Conservation (phyloP, 306 rosid genomes). For the Vigna radiata region DNA sequence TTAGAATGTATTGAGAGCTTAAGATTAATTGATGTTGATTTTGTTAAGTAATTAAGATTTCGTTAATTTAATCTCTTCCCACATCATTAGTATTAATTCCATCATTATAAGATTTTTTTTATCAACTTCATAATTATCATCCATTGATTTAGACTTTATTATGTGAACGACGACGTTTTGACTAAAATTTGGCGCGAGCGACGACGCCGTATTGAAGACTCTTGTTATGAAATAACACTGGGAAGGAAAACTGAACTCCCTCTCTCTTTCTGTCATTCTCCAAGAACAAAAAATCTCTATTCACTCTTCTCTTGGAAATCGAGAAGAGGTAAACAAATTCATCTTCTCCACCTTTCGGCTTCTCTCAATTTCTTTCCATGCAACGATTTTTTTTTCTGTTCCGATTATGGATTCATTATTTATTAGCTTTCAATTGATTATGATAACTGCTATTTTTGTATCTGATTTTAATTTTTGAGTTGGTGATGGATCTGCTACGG, state of each 20-base stretch:
- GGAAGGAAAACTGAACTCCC: not conserved
- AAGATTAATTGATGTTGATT: too few relatives aligned
- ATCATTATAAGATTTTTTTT: too few relatives aligned
- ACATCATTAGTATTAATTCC: too few relatives aligned
- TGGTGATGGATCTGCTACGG: not conserved
- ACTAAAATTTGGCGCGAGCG: too few relatives aligned
- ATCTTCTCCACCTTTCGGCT: not conserved
- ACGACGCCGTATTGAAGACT: not conserved
- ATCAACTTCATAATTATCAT: too few relatives aligned
- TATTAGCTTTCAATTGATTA: not conserved
- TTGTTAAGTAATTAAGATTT: too few relatives aligned
- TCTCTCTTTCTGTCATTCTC: conserved; percentile 4
- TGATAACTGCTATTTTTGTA: not conserved
- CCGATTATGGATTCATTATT: not conserved
- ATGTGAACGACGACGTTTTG: too few relatives aligned
- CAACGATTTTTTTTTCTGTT: not conserved
- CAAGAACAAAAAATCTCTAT: conserved; percentile 12
- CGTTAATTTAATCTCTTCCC: too few relatives aligned
- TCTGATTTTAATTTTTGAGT: conserved; percentile 29
- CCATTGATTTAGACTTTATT: too few relatives aligned
- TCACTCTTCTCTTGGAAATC: conserved; percentile 45
- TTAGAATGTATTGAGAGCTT: too few relatives aligned
- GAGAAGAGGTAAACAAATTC: conserved; percentile 39
- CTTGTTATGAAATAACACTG: conserved; percentile 15
- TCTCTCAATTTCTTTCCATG: not conserved